phyloP scores from a whole-genome alignment of 208 protist genomes.

The Crithidia sp. region DNA sequence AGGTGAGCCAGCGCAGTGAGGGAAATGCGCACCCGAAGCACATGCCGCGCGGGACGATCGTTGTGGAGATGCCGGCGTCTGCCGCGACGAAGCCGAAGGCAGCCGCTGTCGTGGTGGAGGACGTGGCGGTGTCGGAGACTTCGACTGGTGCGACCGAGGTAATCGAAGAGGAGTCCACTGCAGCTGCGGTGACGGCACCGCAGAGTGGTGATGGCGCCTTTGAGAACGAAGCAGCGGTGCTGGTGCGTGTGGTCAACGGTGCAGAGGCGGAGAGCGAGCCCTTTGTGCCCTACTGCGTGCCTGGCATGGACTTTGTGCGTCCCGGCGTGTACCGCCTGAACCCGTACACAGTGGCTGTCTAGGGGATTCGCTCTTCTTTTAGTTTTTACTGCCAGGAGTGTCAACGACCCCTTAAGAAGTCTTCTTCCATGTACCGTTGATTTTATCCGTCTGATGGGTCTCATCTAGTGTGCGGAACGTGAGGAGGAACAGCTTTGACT shows the following conservation, averaged over 20 bases:
- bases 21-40: conserved; percentile 47
- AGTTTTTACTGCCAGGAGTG: not conserved
- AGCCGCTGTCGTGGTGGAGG: not conserved
- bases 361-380: not conserved
- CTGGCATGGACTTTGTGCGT: conserved; percentile 27
- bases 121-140: not conserved
- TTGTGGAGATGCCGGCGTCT: conserved; percentile 51
- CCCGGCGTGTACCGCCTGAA: conserved; percentile 38
- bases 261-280: not conserved
- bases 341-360: conserved; percentile 34
- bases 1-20: conserved; percentile 32
- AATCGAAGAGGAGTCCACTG: not conserved
- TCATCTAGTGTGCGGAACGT: too few relatives aligned
- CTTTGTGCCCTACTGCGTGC: conserved; percentile 12
- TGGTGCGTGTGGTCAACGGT: not conserved
- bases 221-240: not conserved
- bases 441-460: too few relatives aligned
- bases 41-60: conserved; percentile 70
- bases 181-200: not conserved
- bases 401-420: too few relatives aligned
- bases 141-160: not conserved
- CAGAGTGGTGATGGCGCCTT: not conserved
- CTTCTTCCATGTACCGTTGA: too few relatives aligned
- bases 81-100: not conserved
- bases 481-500: too few relatives aligned